Base-by-base conservation (phyloP, 768 basidiomycete species). In the Agaricus blazei region DNA sequence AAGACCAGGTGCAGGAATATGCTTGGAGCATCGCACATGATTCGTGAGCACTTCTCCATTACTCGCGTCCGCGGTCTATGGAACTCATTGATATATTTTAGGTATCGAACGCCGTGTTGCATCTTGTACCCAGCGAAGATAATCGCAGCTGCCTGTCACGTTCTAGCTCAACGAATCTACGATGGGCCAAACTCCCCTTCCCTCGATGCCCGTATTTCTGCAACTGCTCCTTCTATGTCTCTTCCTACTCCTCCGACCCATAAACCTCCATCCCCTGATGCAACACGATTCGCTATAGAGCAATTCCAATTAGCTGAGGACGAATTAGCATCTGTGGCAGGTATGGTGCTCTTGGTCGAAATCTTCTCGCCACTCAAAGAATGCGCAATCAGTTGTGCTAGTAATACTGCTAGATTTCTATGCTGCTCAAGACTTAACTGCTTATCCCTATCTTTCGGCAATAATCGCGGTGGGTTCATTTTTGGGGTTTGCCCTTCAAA, bases 1-100 rank as follows among this genome's bases (percentile, higher is more conserved):
- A 75, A 36, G 51, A 64, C 19, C 68, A 73, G 34, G 66, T 86
- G 36, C 83, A 88, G 67, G 90, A 91, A 64, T 85, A 82, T 63
- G 84, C 89, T 11, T 93, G 90, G 92, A 89, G 88, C 58, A 75
- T 93, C 49, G 87, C 90, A 12, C 88, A 91, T 69, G 91, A 93
- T 73, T 90, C 91, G 91, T 93, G 56, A 69, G 77, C 79, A 36
- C 19, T 19, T 48, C 23, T 59, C 51, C 12, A 36, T 7, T 37
- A 38, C 34, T 9, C 4, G 6, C 23, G 14, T n/a, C 29, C 27
- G 11, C 6, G 38, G 34, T 58, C 47, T 57, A 49, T 29, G 29
- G 42, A 50, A 50, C n/a, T 59, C 19, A 51, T 58, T 56, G 24
- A 43, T 42, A 49, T 56, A 44, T 24, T 55, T 42, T 63, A 92